Percentiles rank a stretch among this genome's conserved stretches.
Conservation (phyloP, 441 rosid genomes). For the Syzygium syzygioides region DNA sequence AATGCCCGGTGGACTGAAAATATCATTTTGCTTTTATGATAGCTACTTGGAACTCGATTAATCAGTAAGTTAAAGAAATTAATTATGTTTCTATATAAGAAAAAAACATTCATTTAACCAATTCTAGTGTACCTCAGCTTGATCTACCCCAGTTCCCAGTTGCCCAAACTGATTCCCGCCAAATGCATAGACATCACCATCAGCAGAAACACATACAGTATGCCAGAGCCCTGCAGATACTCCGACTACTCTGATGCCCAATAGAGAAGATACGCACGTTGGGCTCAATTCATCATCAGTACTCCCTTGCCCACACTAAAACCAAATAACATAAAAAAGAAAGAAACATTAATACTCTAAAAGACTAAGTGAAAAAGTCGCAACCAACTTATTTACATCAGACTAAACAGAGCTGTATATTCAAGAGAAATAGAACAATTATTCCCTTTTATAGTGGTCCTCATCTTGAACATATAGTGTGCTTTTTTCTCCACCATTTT, state of each 20-base stretch:
- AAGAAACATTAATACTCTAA: conserved; percentile 1
- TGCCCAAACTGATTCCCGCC: conserved; percentile 99
- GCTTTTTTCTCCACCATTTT: conserved; percentile 46
- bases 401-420: not conserved
- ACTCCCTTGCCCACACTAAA: conserved; percentile 95
- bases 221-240: conserved; percentile 98
- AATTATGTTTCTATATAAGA: not conserved
- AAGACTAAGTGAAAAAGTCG: conserved; percentile 1
- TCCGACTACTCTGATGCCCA: conserved; percentile 67
- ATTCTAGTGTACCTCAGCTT: conserved; percentile 69
- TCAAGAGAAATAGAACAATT: conserved; percentile 22
- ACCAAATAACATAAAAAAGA: conserved; percentile 12
- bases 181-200: conserved; percentile 85
- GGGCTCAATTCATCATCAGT: conserved; percentile 93
- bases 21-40: not conserved
- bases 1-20: not conserved
- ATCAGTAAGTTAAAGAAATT: not conserved
- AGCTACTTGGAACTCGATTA: not conserved
- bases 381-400: not conserved
- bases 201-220: conserved; percentile 75
- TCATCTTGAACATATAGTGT: conserved; percentile 53
- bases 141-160: conserved; percentile 92
- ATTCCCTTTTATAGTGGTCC: conserved; percentile 39
- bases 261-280: conserved; percentile 75
- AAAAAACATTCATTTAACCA: not conserved